Evolutionary conservation across 768 basidiomycete genomes (phyloP).

Genomic region (Russula emetica): DNA sequence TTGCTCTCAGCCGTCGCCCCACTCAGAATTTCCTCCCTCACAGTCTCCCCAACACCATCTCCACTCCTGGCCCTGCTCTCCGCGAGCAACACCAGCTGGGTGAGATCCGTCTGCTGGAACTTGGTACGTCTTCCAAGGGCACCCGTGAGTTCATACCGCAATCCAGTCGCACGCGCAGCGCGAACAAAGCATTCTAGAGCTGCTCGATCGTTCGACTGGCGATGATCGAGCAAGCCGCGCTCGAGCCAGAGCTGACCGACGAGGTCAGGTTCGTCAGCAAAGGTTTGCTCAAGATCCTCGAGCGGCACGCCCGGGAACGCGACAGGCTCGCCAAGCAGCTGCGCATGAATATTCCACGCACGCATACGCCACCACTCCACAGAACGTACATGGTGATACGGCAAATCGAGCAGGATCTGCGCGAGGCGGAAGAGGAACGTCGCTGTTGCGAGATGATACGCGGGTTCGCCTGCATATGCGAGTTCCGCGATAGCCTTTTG

Average conservation of each 20-base stretch:
- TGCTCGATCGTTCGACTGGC: conserved; percentile 65
- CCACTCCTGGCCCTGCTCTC: conserved; percentile 51
- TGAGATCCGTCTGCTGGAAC: conserved; percentile 79
- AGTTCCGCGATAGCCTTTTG: conserved; percentile 67
- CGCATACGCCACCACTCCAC: conserved; percentile 82
- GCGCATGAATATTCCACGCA: conserved; percentile 63
- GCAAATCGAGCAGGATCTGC: conserved; percentile 55
- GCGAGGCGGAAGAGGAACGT: conserved; percentile 74
- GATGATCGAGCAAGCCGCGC: conserved; percentile 73
- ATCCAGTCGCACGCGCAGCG: conserved; percentile 69
- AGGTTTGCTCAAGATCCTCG: conserved; percentile 39
- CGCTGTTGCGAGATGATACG: conserved; percentile 78
- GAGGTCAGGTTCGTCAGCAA: conserved; percentile 57
- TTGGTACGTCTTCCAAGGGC: conserved; percentile 92
- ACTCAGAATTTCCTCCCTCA: conserved; percentile 10
- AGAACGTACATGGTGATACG: conserved; percentile 46
- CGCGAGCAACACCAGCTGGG: conserved; percentile 92
- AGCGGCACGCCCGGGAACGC: conserved; percentile 47
- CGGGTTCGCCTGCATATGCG: conserved; percentile 86
- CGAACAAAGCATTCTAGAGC: conserved; percentile 75
- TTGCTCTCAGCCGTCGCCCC: conserved; percentile 53
- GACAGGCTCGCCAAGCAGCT: conserved; percentile 80
- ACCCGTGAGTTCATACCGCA: conserved; percentile 90
- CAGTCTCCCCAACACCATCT: conserved; percentile 5
- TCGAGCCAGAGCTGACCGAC: conserved; percentile 67